Percentiles rank a stretch among this genome's conserved stretches.
Conservation (phyloP, 2,329 filamentous ascomycete species). For the Penicillium sp. region DNA sequence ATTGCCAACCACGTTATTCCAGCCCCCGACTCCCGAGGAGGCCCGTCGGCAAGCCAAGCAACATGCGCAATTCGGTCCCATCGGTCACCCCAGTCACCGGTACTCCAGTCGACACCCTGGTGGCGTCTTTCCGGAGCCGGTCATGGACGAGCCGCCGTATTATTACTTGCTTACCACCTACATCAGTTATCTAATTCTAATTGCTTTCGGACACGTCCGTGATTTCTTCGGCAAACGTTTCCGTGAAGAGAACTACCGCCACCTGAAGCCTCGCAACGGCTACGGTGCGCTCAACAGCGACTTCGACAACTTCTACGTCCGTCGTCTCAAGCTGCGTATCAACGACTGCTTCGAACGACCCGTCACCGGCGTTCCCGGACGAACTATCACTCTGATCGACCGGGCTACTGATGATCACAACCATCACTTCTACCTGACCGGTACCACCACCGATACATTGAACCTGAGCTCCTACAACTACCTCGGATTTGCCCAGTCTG, state of each 20-base stretch:
- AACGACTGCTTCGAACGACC: slow-evolving; percentile 96
- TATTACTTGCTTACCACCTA: slow-evolving; percentile 97
- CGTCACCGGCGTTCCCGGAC: slow-evolving; percentile 87
- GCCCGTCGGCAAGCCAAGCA: slow-evolving; percentile 69
- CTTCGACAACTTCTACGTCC: slow-evolving; percentile 98
- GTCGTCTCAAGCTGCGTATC: slow-evolving; percentile 86
- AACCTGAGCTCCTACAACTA: slow-evolving; percentile 99
- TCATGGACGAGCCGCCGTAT: slow-evolving; percentile 95
- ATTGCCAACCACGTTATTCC: slow-evolving; percentile 76
- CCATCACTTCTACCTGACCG: slow-evolving; percentile 81
- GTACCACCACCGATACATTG: slow-evolving; percentile 87
- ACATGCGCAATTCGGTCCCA: slow-evolving; percentile 88
- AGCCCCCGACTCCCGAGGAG: slow-evolving; percentile 83
- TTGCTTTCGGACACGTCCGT: slow-evolving; percentile 89
- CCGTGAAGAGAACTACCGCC: slow-evolving; percentile 79
- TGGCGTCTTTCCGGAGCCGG: slow-evolving; percentile 72
- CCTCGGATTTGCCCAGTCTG: slow-evolving; percentile 94
- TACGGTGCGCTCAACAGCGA: slow-evolving; percentile 96
- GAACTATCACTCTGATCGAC: slow-evolving; percentile 90
- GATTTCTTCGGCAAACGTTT: slow-evolving; percentile 99
- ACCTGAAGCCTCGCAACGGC: slow-evolving; percentile 78
- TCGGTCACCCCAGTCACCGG: slow-evolving; percentile 75
- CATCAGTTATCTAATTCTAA: slow-evolving; percentile 94
- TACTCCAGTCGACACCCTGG: slow-evolving; percentile 88
- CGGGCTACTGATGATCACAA: slow-evolving; percentile 91